phyloP scores from a whole-genome alignment of 352 stramenopile species.

The Bremia lactucae region DNA sequence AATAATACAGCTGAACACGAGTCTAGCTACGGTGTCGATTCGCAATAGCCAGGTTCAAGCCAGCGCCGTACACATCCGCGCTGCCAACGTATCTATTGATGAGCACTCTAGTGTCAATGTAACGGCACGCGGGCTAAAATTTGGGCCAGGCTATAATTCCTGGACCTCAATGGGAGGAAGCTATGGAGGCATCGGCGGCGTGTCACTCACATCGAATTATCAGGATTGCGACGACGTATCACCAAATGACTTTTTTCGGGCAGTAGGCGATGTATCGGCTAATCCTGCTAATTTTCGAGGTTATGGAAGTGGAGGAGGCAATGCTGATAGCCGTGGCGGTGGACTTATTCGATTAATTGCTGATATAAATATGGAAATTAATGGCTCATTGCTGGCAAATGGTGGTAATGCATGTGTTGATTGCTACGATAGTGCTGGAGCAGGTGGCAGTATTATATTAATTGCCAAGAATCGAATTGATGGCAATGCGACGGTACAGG shows the following conservation, averaged over 20 bases:
- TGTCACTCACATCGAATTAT: conserved; percentile 30
- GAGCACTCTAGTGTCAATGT: conserved; percentile 39
- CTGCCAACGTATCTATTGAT: conserved; percentile 33
- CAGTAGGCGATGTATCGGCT: conserved; percentile 49
- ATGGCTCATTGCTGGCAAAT: conserved; percentile 56
- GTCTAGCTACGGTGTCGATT: conserved; percentile 23
- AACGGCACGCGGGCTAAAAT: conserved; percentile 56
- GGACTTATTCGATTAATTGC: conserved; percentile 45
- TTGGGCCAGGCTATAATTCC: conserved; percentile 74
- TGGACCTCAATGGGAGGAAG: conserved; percentile 51
- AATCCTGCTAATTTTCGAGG: conserved; percentile 57
- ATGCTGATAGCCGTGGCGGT: conserved; percentile 44
- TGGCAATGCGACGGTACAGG: conserved; percentile 34
- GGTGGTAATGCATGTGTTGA: conserved; percentile 39
- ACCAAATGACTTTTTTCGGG: conserved; percentile 48
- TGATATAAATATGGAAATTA: conserved; percentile 29
- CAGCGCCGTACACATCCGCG: conserved; percentile 53
- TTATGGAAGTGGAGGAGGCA: conserved; percentile 72
- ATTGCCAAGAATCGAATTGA: conserved; percentile 25
- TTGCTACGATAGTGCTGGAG: conserved; percentile 46
- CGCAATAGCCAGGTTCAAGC: conserved; percentile 38
- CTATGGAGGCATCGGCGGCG: conserved; percentile 71
- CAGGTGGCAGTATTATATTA: conserved; percentile 42
- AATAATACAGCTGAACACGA: conserved; percentile 27
- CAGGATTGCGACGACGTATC: conserved; percentile 41